These are phyloP conservation scores for Lecanoromycetidae sp. DNA, from an alignment of 2,329 filamentous ascomycete genomes.

Conservation along the genomic window DNA sequence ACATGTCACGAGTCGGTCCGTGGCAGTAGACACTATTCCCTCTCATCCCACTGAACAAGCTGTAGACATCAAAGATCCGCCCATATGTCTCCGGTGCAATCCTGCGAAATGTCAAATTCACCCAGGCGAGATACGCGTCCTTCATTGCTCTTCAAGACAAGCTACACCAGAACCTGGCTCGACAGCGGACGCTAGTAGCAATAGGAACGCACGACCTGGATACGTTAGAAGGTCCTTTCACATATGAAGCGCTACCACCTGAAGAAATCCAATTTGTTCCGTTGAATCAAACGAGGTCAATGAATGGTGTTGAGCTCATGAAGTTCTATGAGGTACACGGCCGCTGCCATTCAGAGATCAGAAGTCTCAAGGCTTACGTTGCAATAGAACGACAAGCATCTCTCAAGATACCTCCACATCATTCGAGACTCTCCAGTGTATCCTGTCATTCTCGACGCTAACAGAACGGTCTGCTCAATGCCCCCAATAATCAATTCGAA, in stretches of 20 bases:
- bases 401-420: constrained; percentile 84
- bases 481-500: constrained; percentile 97
- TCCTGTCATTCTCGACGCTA: constrained; percentile 86
- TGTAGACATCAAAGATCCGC: constrained; percentile 62
- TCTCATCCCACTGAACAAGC: neutral
- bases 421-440: constrained; percentile 90
- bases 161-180: constrained; percentile 87
- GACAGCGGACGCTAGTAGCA: constrained; percentile 85
- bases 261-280: constrained; percentile 84
- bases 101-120: constrained; percentile 82
- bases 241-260: constrained; percentile 85
- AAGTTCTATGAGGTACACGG: constrained; percentile 69
- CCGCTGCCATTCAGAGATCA: constrained; percentile 12
- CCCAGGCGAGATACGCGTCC: constrained; percentile 80
- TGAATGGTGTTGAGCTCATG: constrained; percentile 86
- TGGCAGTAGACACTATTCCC: constrained; percentile 11
- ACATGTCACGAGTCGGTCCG: constrained; percentile 57
- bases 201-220: constrained; percentile 97
- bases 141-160: constrained; percentile 98
- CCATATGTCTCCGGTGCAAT: constrained; percentile 85
- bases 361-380: neutral
- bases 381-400: constrained; percentile 68
- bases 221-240: constrained; percentile 86
- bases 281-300: constrained; percentile 79
- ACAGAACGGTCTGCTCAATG: constrained; percentile 77